A percentile compares a stretch with the other conserved stretches of the same genome.
Conservation (phyloP, 495 filamentous ascomycete species). For the Articulospora tetracladia region DNA sequence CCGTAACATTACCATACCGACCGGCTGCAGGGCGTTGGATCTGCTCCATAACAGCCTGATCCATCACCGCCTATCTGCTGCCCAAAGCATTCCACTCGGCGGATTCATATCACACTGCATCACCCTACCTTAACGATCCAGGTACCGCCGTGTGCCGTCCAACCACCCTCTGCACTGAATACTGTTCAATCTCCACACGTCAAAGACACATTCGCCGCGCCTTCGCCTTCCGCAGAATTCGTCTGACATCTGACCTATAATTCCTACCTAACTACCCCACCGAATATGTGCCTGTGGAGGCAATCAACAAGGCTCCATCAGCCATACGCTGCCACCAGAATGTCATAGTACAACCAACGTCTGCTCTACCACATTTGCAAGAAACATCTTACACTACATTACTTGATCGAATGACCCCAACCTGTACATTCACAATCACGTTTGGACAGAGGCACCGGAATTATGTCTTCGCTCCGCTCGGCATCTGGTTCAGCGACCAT, state of each 20-base stretch:
- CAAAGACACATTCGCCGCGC: not conserved
- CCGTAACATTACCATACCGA: not conserved
- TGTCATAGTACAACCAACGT: constrained; percentile 8
- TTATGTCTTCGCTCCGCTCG: constrained; percentile 12
- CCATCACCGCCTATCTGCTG: not conserved
- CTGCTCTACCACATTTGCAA: not conserved
- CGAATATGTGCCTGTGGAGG: constrained; percentile 24
- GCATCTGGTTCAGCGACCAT: not conserved
- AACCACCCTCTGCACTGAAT: not conserved
- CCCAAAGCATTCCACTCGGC: not conserved
- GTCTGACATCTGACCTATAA: constrained; percentile 8
- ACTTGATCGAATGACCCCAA: constrained; percentile 3
- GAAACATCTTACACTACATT: constrained; percentile 2
- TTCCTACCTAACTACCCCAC: not conserved
- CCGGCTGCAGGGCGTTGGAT: not conserved
- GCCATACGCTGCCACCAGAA: constrained; percentile 3
- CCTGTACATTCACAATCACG: not conserved
- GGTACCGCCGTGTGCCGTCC: not conserved
- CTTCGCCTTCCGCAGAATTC: not conserved
- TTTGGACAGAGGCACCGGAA: not conserved
- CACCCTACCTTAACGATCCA: not conserved
- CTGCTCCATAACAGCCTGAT: not conserved
- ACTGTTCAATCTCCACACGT: not conserved
- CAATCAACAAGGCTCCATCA: constrained; percentile 15
- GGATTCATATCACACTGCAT: not conserved